These are phyloP conservation scores for Cyamopsis tetragonoloba DNA, from an alignment of 306 rosid species.

Conservation along the genomic window DNA sequence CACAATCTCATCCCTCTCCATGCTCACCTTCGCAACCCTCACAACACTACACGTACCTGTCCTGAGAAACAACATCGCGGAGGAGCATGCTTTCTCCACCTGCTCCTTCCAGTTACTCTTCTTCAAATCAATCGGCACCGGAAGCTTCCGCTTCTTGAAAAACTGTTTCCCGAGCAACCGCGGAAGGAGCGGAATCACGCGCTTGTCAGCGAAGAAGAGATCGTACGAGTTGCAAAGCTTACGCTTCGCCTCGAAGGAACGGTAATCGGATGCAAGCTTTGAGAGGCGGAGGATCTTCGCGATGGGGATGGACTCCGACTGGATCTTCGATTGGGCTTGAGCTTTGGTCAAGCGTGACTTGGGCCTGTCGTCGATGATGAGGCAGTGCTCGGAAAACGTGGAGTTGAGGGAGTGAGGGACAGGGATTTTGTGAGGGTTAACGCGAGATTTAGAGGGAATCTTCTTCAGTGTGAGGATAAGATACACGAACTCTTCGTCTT, in stretches of 20 bases:
- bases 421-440: conserved; percentile 56
- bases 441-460: conserved; percentile 51
- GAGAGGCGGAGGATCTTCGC: conserved; percentile 59
- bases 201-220: conserved; percentile 62
- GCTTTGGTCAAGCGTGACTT: conserved; percentile 48
- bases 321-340: conserved; percentile 41
- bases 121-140: conserved; percentile 66
- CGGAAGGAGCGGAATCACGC: conserved; percentile 50
- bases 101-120: conserved; percentile 81
- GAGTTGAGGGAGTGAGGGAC: conserved; percentile 58
- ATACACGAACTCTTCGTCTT: conserved; percentile 55
- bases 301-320: conserved; percentile 49
- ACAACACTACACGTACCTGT: conserved; percentile 79
- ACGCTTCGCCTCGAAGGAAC: conserved; percentile 67
- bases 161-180: conserved; percentile 63
- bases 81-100: conserved; percentile 46
- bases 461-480: conserved; percentile 60
- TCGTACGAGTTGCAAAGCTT: conserved; percentile 63
- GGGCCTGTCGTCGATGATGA: conserved; percentile 70
- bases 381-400: conserved; percentile 49
- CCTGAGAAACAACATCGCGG: conserved; percentile 51
- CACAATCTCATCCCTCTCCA: conserved; percentile 50
- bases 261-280: conserved; percentile 65
- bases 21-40: conserved; percentile 51
- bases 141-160: conserved; percentile 75